Conservation (phyloP, 495 filamentous ascomycete genomes). For the Neurospora hispaniola region DNA sequence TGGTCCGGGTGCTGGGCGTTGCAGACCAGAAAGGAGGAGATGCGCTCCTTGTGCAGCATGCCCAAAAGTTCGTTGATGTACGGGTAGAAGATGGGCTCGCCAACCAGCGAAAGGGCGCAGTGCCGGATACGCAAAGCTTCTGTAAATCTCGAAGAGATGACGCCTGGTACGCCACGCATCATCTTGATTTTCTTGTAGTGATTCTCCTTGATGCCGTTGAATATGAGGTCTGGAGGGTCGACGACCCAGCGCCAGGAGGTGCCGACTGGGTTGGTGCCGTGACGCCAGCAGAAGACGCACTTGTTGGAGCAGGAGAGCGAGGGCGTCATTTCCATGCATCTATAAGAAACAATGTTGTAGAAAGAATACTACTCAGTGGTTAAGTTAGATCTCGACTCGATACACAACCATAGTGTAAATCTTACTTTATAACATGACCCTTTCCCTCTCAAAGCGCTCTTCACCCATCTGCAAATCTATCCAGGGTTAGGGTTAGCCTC, state of each 20-base stretch:
- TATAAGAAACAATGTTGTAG: too few species aligned
- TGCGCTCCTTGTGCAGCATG: conserved; percentile 72
- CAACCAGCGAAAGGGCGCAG: conserved; percentile 82
- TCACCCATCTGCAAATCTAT: too few species aligned
- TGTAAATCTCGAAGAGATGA: too few species aligned
- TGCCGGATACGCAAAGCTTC: conserved; percentile 90
- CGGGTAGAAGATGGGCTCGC: conserved; percentile 96
- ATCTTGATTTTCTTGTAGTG: conserved; percentile 97
- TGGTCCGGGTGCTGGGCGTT: conserved; percentile 97
- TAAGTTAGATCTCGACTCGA: too few species aligned
- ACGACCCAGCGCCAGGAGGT: conserved; percentile 95
- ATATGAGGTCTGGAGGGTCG: conserved; percentile 80
- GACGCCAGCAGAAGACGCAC: conserved; percentile 97
- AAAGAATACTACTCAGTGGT: conserved; percentile 51
- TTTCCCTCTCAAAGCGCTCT: too few species aligned
- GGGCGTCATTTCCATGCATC: too few species aligned
- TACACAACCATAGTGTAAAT: too few species aligned
- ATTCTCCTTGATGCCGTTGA: conserved; percentile 75
- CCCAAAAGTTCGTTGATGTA: conserved; percentile 85
- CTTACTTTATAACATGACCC: conserved; percentile 76
- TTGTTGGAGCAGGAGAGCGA: conserved; percentile 95
- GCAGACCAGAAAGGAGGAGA: conserved; percentile 91
- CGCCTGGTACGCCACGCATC: conserved; percentile 82
- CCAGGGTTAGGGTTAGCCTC: conserved; percentile 22
- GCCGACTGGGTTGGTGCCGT: conserved; percentile 92